These are phyloP conservation scores for Batkoa obscura DNA, from an alignment of 371 early-diverging fungal genomes.

Conservation along the genomic window DNA sequence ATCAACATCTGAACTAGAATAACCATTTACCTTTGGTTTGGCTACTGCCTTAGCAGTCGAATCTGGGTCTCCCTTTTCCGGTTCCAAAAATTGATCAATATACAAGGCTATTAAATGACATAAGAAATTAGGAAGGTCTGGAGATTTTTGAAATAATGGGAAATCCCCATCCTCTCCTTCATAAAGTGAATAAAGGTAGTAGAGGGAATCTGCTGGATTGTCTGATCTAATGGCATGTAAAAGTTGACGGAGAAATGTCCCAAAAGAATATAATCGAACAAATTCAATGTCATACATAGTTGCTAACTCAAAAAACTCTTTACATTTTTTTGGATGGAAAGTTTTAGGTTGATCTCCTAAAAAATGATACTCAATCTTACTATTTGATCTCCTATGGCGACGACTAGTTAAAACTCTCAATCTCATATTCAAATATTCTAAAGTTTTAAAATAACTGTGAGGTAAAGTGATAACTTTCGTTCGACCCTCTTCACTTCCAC, in stretches of 20 bases:
- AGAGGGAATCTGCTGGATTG: not conserved
- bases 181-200: not conserved
- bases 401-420: not conserved
- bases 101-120: not conserved
- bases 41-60: not conserved
- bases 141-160: not conserved
- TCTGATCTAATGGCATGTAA: not conserved
- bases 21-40: not conserved
- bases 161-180: not conserved
- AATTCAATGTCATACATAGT: not conserved
- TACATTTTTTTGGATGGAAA: not conserved
- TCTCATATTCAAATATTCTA: not conserved
- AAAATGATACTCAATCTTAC: not conserved
- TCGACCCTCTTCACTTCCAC: not conserved
- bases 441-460: not conserved
- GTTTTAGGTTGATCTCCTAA: not conserved
- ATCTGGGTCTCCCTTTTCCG: not conserved
- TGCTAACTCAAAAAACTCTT: not conserved
- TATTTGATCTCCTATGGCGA: not conserved
- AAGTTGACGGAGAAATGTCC: not conserved
- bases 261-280: not conserved
- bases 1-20: not conserved
- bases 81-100: constrained; percentile 5
- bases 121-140: not conserved
- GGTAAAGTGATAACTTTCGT: not conserved